Evolutionary conservation across 2,329 filamentous ascomycete genomes (phyloP), one percentile per base, ranked within the genome.

Genomic region (Calonectria multiphialidica): DNA sequence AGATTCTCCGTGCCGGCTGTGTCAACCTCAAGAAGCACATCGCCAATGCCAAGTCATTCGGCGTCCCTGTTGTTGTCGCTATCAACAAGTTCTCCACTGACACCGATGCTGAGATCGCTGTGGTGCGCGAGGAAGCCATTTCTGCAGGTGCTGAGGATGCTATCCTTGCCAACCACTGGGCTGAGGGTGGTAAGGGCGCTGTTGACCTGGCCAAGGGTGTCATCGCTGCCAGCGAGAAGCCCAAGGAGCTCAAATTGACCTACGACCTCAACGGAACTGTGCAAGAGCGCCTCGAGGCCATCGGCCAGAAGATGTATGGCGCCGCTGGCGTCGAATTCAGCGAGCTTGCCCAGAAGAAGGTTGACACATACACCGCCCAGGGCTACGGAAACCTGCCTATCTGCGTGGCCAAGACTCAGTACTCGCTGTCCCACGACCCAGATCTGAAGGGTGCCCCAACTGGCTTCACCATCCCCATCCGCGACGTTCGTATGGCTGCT

Each of bases 351-450:
- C 95, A 97, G 87, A 95, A 95, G 87, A 98, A 99, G 91, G 94
- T 98, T 76, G 96, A 98, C 82, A 96, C 93, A 9, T 99, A 98
- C 86, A 96, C 94, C 37, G 91, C 92, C 82, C 97, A 98, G 84
- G 97, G 97, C 55, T 97, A 96, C 80, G 94, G 93, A 25, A 95
- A 98, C 84, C 87, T 99, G 76, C 97, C 97, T 42, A 98, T 98
- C 81, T 99, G 97, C 84, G 91, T 98, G 76, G 97, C 97, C 74
- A 99, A 99, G 92, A 99, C 97, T 16, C 97, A 99, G 85, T 99
- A 99, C 87, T 98, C 95, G 40, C 89, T 99, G 61, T 97, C 94
- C 71, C 96, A 98, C 84, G 95, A 99, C 83, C 93, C 96, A 2
- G 92, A 94, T 13, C 89, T 98, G 79, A 99, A 99, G 90, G 97